phyloP scores from a whole-genome alignment of 169 alveolate species.

The Theileria sp. region DNA sequence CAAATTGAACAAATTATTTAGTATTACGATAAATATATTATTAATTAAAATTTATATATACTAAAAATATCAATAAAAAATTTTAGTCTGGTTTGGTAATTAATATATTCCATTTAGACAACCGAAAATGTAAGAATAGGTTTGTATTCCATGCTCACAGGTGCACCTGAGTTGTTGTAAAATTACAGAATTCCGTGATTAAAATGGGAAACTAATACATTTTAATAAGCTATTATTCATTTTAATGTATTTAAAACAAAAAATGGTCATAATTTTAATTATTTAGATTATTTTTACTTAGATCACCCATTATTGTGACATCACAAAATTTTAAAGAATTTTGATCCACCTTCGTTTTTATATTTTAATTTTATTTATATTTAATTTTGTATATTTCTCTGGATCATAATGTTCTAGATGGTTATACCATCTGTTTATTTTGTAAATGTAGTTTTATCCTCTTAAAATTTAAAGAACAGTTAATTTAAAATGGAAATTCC shows the following conservation, averaged over 20 bases:
- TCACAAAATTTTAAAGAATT: neutral
- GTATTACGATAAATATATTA: neutral
- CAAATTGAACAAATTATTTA: neutral
- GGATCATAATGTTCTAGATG: neutral
- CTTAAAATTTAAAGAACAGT: neutral
- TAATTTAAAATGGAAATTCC: neutral
- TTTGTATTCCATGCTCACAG: constrained; percentile 3
- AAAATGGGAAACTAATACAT: neutral
- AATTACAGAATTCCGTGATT: neutral
- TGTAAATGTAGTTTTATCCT: neutral
- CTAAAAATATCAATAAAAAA: neutral
- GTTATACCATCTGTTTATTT: neutral
- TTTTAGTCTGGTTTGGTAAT: neutral
- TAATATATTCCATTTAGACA: neutral
- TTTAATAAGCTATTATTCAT: neutral
- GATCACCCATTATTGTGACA: neutral
- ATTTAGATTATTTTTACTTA: too few species aligned
- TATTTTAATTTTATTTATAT: too few species aligned
- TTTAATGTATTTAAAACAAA: neutral
- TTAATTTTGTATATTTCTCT: neutral
- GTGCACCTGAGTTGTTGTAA: constrained; percentile 8
- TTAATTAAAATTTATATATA: neutral
- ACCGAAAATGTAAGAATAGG: neutral
- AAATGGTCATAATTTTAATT: too few species aligned
- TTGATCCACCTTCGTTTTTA: neutral